Evolutionary conservation across 805 yeast species (phyloP), one percentile per base, ranked within the genome.

Genomic region (Maudiozyma saulgeensis): DNA sequence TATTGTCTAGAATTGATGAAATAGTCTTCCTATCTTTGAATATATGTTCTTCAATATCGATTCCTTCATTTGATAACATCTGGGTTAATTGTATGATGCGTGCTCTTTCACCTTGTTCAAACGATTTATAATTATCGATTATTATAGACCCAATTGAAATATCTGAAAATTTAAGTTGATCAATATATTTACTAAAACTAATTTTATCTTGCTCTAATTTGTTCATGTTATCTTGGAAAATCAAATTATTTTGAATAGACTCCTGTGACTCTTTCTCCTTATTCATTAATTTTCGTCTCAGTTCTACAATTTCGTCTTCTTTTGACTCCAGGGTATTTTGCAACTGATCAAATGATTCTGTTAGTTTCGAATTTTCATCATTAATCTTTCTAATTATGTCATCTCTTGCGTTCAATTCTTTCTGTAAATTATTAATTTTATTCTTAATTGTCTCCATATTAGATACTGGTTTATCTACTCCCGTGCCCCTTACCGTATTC

Each of bases 61-160:
- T 18, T 6, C 23, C 23, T 18, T 38, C 21, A 38, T 38, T 19
- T 38, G 9, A 7, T 38, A 38, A 16, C 13, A 38, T 38, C 11
- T 38, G n/a, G 21, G 25, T n/a, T n/a, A 38, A 38, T 15, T 11
- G 21, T 19, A 38, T 2, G 13, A 16, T 38, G 21, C 15, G 2
- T 13, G 6, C 8, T 9, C 16, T 25, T 12, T 7, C 7, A 21
- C 35, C n/a, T 21, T 19, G 9, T 32, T 21, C n/a, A 9, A 23
- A 23, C 15, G 23, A 35, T 25, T 34, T n/a, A 9, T 35, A 42
- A 32, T 19, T 18, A 11, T 43, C 18, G 2, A n/a, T 21, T 19
- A 48, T 43, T 16, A 48, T 7, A 21, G 39, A 9, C 12, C 51
- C 51, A 21, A 49, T 43, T 8, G 28, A n/a, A 32, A 49, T 32